These are phyloP conservation scores for Cryptococcus sp. DNA, from an alignment of 1,284 basidiomycete species.

Conservation along the genomic window DNA sequence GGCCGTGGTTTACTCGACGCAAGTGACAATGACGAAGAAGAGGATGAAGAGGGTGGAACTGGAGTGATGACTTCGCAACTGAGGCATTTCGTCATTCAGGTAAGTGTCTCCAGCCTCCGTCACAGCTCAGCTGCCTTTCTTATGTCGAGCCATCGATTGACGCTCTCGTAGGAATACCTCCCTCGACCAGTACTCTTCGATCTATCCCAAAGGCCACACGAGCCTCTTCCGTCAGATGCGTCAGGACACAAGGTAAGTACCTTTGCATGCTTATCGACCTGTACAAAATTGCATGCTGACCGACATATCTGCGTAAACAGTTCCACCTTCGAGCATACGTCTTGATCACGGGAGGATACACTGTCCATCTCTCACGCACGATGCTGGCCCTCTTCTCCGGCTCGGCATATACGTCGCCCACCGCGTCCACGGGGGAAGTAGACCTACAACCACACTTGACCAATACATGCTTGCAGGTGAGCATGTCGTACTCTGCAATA, in stretches of 20 bases:
- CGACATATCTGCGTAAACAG: constrained; percentile 33
- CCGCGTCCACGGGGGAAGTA: constrained; percentile 31
- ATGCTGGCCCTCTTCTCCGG: constrained; percentile 85
- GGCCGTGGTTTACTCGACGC: constrained; percentile 35
- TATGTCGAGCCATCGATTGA: background rate
- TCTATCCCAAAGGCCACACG: constrained; percentile 54
- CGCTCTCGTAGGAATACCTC: constrained; percentile 71
- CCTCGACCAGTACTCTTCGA: constrained; percentile 74
- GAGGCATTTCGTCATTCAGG: constrained; percentile 96
- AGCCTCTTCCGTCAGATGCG: constrained; percentile 38
- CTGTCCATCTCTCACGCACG: constrained; percentile 75
- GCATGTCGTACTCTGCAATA: background rate
- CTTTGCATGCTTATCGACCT: constrained; percentile 13
- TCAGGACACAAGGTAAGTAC: constrained; percentile 68
- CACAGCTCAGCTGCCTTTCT: background rate
- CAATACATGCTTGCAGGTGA: constrained; percentile 87
- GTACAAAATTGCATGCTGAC: constrained; percentile 9
- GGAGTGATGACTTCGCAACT: constrained; percentile 81
- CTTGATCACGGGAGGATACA: constrained; percentile 76
- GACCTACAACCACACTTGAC: constrained; percentile 85
- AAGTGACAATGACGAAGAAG: constrained; percentile 55
- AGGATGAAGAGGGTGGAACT: constrained; percentile 56
- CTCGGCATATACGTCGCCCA: constrained; percentile 62
- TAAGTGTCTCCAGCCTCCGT: constrained; percentile 46
- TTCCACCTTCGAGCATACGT: constrained; percentile 96